Base-by-base conservation (phyloP, 768 basidiomycete species). In the Coprinopsis sp. region DNA sequence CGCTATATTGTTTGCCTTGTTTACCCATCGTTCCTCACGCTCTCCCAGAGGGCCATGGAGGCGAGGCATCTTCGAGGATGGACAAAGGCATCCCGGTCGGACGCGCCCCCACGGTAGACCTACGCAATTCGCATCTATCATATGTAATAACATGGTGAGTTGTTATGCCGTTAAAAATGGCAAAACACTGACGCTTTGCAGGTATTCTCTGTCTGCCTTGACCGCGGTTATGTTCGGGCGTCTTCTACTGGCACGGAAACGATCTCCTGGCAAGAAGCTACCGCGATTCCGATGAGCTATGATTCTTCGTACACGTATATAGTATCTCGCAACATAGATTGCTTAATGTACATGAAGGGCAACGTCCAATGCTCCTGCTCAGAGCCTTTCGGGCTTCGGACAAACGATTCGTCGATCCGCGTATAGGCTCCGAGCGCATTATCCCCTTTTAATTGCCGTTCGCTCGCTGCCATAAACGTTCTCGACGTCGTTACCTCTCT, bases 71-170 rank as follows among this genome's bases (percentile, higher is more conserved):
- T 23, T 62, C 71, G 22, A 70, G 72, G 47, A 57, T 90, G 14
- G 63, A 67, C 4, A 82, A 79, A 49, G 96, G 93, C 12, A 72
- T 86, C 37, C 96, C 96, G 2, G 69, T 98, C 37, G 96, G 95
- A 33, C 81, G 91, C 40, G 64, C 84, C 19, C 79, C 91, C 3
- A 79, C 79, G 2, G 81, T 97, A 21, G 91, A 97, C 57, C 68
- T 99, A 36, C 77, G 96, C 38, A 99, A 99, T 64, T 81, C 91
- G 29, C 96, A 99, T 68, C 74, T 90, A 6, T 93, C 91, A 10
- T 99, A 99, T 66, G 91, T 96, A 3, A 78, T 87, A 12, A 99
- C 94, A 10, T 99, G 96, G 96, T 93, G 60, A 28, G 75, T 39
- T 31, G 27, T 40, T 19, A 23, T 41, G 18, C 47, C 28, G 47